phyloP scores from a whole-genome alignment of 768 basidiomycete species.

The Hypholoma fasciculare region DNA sequence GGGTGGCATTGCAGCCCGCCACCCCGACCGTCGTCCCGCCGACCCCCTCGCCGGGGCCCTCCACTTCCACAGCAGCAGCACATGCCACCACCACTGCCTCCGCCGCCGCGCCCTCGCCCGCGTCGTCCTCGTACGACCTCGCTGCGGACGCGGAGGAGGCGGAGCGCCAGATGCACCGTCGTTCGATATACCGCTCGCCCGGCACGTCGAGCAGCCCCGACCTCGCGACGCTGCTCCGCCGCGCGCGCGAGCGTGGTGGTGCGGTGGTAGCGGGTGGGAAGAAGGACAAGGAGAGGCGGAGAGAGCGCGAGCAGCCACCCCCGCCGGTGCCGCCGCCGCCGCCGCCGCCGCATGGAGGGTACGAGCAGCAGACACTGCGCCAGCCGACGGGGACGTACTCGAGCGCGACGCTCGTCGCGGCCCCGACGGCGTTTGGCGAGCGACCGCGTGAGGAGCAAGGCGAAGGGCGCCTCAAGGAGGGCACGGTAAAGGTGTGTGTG shows the following conservation, averaged over 20 bases:
- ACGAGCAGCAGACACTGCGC: slow-evolving; percentile 10
- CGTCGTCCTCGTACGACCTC: slow-evolving; percentile 58
- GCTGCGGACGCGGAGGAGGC: slow-evolving; percentile 66
- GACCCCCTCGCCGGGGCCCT: slow-evolving; percentile 50
- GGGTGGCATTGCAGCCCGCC: slow-evolving; percentile 42
- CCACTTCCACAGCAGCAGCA: neutral
- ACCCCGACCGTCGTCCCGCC: slow-evolving; percentile 69
- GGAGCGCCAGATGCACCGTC: slow-evolving; percentile 74
- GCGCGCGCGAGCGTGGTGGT: slow-evolving; percentile 72
- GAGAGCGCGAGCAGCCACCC: slow-evolving; percentile 7
- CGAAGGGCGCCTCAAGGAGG: slow-evolving; percentile 35
- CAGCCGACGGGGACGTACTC: slow-evolving; percentile 14
- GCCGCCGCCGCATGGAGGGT: neutral
- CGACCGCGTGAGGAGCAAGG: slow-evolving; percentile 28
- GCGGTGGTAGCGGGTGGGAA: slow-evolving; percentile 19
- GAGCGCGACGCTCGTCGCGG: slow-evolving; percentile 13
- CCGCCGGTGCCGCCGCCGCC: slow-evolving; percentile 8
- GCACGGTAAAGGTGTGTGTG: slow-evolving; percentile 48
- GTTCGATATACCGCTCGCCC: slow-evolving; percentile 84
- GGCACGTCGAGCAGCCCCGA: slow-evolving; percentile 93
- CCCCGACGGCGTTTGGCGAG: slow-evolving; percentile 20
- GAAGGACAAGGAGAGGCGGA: slow-evolving; percentile 13
- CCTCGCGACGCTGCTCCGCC: slow-evolving; percentile 81
- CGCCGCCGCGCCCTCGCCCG: slow-evolving; percentile 31
- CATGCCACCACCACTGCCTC: neutral